Percentiles rank a stretch among this genome's conserved stretches.
phyloP scores from a whole-genome alignment of 345 rosid genomes.

The Mercurialis annua region DNA sequence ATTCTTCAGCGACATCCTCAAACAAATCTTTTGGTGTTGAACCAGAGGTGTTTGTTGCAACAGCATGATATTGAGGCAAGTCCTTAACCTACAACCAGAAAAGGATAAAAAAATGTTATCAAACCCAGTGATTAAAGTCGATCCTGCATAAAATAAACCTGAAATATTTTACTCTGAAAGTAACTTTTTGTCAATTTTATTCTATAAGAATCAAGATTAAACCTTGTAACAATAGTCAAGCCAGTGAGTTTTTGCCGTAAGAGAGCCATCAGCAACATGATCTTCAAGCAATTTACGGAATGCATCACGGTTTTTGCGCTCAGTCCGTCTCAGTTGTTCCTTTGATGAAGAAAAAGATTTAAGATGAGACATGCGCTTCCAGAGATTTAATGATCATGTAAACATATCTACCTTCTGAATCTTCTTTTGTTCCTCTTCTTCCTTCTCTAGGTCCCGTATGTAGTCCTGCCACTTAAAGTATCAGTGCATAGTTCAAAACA shows the following conservation, averaged over 20 bases:
- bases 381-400: slow-evolving; percentile 15
- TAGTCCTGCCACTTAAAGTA: slow-evolving; percentile 57
- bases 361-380: not conserved
- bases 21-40: slow-evolving; percentile 94
- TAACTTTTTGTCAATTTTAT: not conserved
- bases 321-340: slow-evolving; percentile 85
- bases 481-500: slow-evolving; percentile 21
- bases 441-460: slow-evolving; percentile 78
- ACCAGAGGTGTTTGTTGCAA: slow-evolving; percentile 84
- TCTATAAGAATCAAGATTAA: slow-evolving; percentile 17
- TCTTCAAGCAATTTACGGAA: slow-evolving; percentile 77
- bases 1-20: slow-evolving; percentile 78
- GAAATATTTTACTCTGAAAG: not conserved
- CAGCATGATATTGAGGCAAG: slow-evolving; percentile 75
- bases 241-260: slow-evolving; percentile 89
- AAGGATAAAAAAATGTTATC: not conserved
- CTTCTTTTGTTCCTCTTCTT: slow-evolving; percentile 88
- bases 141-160: not conserved
- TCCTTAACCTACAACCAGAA: slow-evolving; percentile 61
- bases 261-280: slow-evolving; percentile 64
- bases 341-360: slow-evolving; percentile 30
- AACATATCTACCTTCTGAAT: slow-evolving; percentile 64
- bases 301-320: slow-evolving; percentile 90
- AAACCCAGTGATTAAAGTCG: not conserved
- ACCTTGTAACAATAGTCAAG: slow-evolving; percentile 85